Conservation (phyloP, 306 rosid genomes). For the Abrus pulchellus region DNA sequence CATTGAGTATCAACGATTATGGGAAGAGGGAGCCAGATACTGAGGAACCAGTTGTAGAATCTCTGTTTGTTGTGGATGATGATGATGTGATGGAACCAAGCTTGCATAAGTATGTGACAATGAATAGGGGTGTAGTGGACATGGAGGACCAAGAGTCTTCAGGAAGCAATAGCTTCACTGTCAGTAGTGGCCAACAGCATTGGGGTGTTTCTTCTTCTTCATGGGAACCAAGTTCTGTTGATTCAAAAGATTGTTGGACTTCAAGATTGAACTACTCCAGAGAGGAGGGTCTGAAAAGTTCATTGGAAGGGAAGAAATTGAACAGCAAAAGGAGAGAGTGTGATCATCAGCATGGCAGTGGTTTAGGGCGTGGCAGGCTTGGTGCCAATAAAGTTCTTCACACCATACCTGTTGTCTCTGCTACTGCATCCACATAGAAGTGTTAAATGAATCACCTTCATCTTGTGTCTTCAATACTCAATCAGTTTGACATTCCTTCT, state of each 20-base stretch:
- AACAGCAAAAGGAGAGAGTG: conserved; percentile 54
- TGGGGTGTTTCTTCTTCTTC: conserved; percentile 65
- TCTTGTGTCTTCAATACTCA: conserved; percentile 38
- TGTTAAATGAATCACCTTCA: conserved; percentile 44
- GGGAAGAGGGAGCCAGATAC: conserved; percentile 52
- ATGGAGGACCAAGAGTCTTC: conserved; percentile 85
- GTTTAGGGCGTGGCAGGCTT: conserved; percentile 70
- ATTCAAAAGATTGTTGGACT: conserved; percentile 71
- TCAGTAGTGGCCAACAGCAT: conserved; percentile 55
- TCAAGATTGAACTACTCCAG: conserved; percentile 50
- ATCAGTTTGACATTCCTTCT: conserved; percentile 45
- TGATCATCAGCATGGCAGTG: conserved; percentile 53
- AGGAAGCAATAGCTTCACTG: conserved; percentile 72
- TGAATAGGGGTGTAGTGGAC: conserved; percentile 66
- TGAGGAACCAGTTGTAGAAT: conserved; percentile 77
- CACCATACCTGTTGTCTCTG: conserved; percentile 54
- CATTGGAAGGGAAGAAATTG: conserved; percentile 50
- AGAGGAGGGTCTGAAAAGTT: conserved; percentile 52
- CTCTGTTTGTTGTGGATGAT: conserved; percentile 69
- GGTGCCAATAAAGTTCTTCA: conserved; percentile 61
- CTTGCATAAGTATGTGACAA: conserved; percentile 87
- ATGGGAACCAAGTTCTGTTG: conserved; percentile 77
- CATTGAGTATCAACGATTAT: conserved; percentile 26
- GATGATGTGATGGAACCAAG: conserved; percentile 86
- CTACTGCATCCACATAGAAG: conserved; percentile 63